Conservation (phyloP, 23 red algal genomes). For the Pyropia haitanensis region DNA sequence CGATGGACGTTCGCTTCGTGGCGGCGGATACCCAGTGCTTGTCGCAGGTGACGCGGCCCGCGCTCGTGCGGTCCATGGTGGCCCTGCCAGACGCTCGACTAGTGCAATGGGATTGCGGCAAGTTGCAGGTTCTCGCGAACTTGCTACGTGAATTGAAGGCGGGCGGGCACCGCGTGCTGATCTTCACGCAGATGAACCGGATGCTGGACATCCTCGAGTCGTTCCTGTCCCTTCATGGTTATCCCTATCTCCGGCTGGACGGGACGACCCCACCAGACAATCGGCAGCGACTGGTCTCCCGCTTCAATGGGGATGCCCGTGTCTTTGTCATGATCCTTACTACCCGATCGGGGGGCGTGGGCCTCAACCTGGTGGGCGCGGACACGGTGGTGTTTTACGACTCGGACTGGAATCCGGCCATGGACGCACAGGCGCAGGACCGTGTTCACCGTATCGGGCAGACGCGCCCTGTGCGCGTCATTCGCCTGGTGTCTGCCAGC, state of each 20-base stretch:
- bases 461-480: constrained; percentile 73
- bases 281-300: constrained; percentile 65
- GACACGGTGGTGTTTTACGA: constrained; percentile 97
- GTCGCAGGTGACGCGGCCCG: constrained; percentile 5
- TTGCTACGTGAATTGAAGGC: constrained; percentile 47
- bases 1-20: background rate
- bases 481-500: constrained; percentile 64
- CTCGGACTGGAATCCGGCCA: constrained; percentile 92
- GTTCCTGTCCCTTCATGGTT: constrained; percentile 71
- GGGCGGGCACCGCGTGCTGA: constrained; percentile 64
- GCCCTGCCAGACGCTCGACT: constrained; percentile 74
- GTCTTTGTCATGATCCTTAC: constrained; percentile 86
- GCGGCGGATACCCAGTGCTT: background rate
- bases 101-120: constrained; percentile 97
- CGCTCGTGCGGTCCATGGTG: constrained; percentile 36
- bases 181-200: constrained; percentile 96
- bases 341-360: constrained; percentile 79
- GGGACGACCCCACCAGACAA: constrained; percentile 78
- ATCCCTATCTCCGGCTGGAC: constrained; percentile 79
- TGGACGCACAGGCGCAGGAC: constrained; percentile 97
- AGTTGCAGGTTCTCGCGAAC: constrained; percentile 63
- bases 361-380: constrained; percentile 85
- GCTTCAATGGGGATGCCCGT: constrained; percentile 78
- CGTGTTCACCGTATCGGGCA: constrained; percentile 96
- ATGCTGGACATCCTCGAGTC: constrained; percentile 90